These are phyloP conservation scores for Rhodosporidiobolus sp. DNA, from an alignment of 768 basidiomycete genomes.

Conservation along the genomic window DNA sequence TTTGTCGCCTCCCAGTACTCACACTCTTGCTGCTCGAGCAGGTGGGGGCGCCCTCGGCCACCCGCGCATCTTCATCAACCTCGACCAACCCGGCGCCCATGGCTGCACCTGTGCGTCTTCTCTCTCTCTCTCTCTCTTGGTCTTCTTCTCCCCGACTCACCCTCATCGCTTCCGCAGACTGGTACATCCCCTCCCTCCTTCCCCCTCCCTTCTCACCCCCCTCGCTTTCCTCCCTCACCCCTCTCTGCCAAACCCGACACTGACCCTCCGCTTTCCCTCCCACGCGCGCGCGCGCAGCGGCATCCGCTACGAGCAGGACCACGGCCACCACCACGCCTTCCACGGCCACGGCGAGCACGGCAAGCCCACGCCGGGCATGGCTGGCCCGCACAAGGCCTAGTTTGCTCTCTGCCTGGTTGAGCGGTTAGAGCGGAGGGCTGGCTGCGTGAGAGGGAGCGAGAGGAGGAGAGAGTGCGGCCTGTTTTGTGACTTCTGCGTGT, in stretches of 20 bases:
- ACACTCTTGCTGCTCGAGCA: slow-evolving; percentile 48
- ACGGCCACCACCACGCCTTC: slow-evolving; percentile 8
- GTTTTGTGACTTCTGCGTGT: too few relatives aligned
- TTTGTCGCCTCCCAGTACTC: background rate
- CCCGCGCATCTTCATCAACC: slow-evolving; percentile 92
- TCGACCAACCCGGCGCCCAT: slow-evolving; percentile 64
- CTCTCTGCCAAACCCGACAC: too few relatives aligned
- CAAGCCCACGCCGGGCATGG: slow-evolving; percentile 4
- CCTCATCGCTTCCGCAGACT: too few relatives aligned
- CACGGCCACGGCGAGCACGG: slow-evolving; percentile 25
- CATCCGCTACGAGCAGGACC: slow-evolving; percentile 26
- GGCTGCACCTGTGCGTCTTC: slow-evolving; percentile 29
- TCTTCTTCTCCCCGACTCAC: background rate
- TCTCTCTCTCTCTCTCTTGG: background rate
- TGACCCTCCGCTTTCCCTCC: background rate
- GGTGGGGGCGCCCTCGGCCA: slow-evolving; percentile 93
- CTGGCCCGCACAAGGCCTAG: background rate
- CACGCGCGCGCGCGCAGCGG: slow-evolving; percentile 7
- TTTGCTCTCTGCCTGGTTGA: too few relatives aligned
- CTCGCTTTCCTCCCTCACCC: background rate
- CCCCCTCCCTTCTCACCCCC: background rate
- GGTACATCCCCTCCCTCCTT: background rate
- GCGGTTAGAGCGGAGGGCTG: too few relatives aligned
- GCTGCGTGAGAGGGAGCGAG: background rate
- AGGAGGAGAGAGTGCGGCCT: too few relatives aligned